Base-by-base conservation (phyloP, 257 asterid genomes). In the Salvia hispanica region DNA sequence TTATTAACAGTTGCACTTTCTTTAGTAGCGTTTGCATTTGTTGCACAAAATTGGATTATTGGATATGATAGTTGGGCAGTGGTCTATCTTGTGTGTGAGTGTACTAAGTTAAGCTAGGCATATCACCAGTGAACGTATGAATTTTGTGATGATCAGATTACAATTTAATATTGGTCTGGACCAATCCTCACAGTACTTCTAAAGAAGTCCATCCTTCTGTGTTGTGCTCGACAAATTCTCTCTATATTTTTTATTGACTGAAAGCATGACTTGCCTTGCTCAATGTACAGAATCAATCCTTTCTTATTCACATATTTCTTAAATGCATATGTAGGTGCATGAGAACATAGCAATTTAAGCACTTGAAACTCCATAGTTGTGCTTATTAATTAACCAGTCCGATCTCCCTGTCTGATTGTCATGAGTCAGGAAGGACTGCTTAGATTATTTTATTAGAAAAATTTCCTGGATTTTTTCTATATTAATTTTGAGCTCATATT, bases 341-440 rank as follows among this genome's bases (percentile, higher is more conserved):
- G 50, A 71, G 43, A 61, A 40, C 15, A 54, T 15, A 14, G 13
- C 18, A 9, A 66, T 36, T 42, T 61, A 3, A 39, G 55, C 5
- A 33, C 42, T 52, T 54, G 14, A 18, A 72, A 72, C 52, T 64
- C 70, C 14, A 8, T 9, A 34, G 7, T 34, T 11, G 13, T 64
- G 12, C 52, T n/a, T 34, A 44, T 36, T 36, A 21, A 44, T 36
- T 36, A 21, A 25, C 44, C 43, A 54, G 53, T 47, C 53, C 34
- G n/a, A 72, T 34, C 60, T 44, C 33, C 61, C 50, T 61, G 37
- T 31, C 60, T 44, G 15, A 71, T 40, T 61, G 37, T 40, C n/a
- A 25, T 0, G 45, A 15, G 40, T 58, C 64, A 9, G 70, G 45
- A 70, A 47, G 48, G 16, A 44, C 39, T 13, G 18, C 57, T 56